Conservation (phyloP, 2,329 filamentous ascomycete genomes). For the Paraconiothyrium sp. region DNA sequence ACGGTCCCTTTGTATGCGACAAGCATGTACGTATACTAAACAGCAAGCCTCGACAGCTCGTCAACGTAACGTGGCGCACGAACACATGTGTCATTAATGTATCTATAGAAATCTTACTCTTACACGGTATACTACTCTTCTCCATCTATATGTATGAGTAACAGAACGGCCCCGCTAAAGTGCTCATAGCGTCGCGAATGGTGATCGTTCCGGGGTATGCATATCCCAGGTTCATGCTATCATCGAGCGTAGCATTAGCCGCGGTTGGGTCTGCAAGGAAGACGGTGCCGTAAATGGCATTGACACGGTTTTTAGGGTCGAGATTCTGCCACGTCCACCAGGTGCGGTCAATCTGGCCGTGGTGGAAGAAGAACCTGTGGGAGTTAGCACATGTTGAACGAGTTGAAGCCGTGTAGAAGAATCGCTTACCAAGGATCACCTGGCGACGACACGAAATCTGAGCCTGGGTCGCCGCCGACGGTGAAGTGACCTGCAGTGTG, state of each 20-base stretch:
- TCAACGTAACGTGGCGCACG: no score
- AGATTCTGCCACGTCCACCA: constrained; percentile 63
- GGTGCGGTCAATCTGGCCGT: constrained; percentile 57
- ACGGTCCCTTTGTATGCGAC: no score
- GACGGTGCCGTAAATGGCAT: constrained; percentile 54
- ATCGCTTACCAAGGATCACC: constrained; percentile 47
- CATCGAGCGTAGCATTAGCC: constrained; percentile 57
- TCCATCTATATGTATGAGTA: constrained; percentile 52
- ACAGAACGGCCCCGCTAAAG: constrained; percentile 58
- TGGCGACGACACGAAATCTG: constrained; percentile 57
- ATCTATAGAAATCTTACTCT: background rate
- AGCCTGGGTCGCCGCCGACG: constrained; percentile 55
- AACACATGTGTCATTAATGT: background rate
- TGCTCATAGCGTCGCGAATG: constrained; percentile 55
- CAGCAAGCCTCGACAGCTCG: no score
- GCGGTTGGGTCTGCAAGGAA: constrained; percentile 55
- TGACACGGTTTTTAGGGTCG: constrained; percentile 48
- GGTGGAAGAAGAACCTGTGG: constrained; percentile 55
- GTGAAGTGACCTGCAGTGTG: constrained; percentile 59
- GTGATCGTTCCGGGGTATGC: constrained; percentile 43
- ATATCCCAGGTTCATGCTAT: constrained; percentile 53
- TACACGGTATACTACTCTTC: background rate
- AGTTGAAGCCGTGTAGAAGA: background rate
- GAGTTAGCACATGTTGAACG: background rate
- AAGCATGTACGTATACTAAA: no score